These are phyloP conservation scores for Exophiala lecanii-corni DNA, from an alignment of 2,329 filamentous ascomycete species.

Conservation along the genomic window DNA sequence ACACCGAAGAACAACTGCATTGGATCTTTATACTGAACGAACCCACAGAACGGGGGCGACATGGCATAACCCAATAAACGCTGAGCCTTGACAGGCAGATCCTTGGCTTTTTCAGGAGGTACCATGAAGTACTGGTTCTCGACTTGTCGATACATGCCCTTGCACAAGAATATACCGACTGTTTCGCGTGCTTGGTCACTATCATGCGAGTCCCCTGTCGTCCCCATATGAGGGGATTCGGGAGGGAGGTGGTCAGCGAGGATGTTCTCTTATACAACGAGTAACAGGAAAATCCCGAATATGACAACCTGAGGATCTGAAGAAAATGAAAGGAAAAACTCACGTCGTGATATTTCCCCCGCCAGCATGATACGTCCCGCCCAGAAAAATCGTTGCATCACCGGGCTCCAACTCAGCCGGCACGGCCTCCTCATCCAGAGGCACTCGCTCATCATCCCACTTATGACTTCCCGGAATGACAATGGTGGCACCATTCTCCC, in stretches of 20 bases:
- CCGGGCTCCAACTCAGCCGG: conserved; percentile 32
- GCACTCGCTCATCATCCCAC: conserved; percentile 17
- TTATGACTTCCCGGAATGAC: conserved; percentile 29
- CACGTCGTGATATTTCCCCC: conserved; percentile 28
- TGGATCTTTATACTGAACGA: conserved; percentile 36
- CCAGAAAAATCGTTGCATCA: conserved; percentile 35
- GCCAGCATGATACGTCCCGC: conserved; percentile 33
- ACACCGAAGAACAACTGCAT: conserved; percentile 37
- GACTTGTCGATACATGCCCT: conserved; percentile 22
- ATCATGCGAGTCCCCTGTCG: neutral
- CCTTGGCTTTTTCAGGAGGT: conserved; percentile 16
- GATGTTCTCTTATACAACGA: too few species aligned
- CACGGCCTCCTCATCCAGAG: conserved; percentile 17
- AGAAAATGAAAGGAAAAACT: conserved; percentile 3
- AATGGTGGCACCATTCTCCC: conserved; percentile 29
- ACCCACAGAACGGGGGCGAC: conserved; percentile 33
- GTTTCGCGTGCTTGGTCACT: conserved; percentile 15
- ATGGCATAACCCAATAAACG: conserved; percentile 29
- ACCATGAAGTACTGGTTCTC: conserved; percentile 29
- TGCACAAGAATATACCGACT: conserved; percentile 16
- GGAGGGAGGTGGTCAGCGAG: neutral
- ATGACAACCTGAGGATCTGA: too few species aligned
- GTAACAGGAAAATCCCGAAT: too few species aligned
- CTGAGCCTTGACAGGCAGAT: conserved; percentile 20
- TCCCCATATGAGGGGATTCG: neutral